Percentiles rank a stretch among this genome's conserved stretches.
Evolutionary conservation across 495 filamentous ascomycete species (phyloP).

Genomic region (Aspergillus mulundensis): DNA sequence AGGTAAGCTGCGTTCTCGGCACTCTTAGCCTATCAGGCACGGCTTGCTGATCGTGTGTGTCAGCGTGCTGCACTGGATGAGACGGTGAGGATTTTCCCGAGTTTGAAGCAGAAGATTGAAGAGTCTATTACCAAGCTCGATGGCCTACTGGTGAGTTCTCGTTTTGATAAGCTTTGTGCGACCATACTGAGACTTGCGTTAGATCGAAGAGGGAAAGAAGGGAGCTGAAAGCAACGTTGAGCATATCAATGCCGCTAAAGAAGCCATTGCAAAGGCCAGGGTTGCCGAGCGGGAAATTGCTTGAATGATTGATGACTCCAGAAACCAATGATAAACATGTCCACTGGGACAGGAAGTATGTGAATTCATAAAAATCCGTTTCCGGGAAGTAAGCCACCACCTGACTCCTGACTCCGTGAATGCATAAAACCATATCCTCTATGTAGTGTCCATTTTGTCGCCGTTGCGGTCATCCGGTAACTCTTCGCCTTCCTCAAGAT

Average conservation of each 20-base stretch:
- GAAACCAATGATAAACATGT: slow-evolving; percentile 4
- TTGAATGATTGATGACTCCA: slow-evolving; percentile 10
- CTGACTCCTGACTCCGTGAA: slow-evolving; percentile 33
- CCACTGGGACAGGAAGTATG: slow-evolving; percentile 11
- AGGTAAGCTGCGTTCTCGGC: slow-evolving; percentile 48
- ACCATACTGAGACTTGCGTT: neutral
- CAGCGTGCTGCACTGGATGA: slow-evolving; percentile 74
- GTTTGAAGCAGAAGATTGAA: slow-evolving; percentile 59
- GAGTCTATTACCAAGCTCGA: slow-evolving; percentile 67
- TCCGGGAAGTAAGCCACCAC: slow-evolving; percentile 26
- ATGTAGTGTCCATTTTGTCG: slow-evolving; percentile 71
- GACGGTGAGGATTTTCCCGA: slow-evolving; percentile 74
- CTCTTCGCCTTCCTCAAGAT: slow-evolving; percentile 46
- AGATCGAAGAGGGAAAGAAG: slow-evolving; percentile 45
- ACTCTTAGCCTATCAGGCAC: neutral
- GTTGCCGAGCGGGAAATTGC: slow-evolving; percentile 41
- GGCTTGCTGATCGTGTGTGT: slow-evolving; percentile 11
- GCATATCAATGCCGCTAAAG: slow-evolving; percentile 52
- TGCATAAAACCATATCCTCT: slow-evolving; percentile 16
- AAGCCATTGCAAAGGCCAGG: slow-evolving; percentile 59
- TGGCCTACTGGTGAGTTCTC: slow-evolving; percentile 52
- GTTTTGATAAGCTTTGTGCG: slow-evolving; percentile 14
- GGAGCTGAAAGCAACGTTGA: slow-evolving; percentile 49
- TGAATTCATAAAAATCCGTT: slow-evolving; percentile 19
- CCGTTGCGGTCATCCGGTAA: slow-evolving; percentile 47